Percentiles rank a stretch among this genome's conserved stretches.
Conservation (phyloP, 495 filamentous ascomycete species). For the Jackrogersella minutella region DNA sequence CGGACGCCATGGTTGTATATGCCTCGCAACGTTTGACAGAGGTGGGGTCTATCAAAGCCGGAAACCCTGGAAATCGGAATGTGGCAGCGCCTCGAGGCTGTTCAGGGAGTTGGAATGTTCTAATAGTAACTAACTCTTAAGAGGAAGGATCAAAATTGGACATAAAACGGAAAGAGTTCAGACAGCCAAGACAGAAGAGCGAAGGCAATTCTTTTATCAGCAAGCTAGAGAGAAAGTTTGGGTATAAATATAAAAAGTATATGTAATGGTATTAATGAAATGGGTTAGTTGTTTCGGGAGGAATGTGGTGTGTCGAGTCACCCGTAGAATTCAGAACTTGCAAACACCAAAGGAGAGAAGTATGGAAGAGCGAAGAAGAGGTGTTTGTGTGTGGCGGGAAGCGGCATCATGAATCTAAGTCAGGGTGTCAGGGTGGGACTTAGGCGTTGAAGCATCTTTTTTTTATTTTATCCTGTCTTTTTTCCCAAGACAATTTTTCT, state of each 20-base stretch:
- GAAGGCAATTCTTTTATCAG: constrained; percentile 2
- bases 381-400: constrained; percentile 37
- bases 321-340: constrained; percentile 1
- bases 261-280: neutral
- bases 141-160: constrained; percentile 10
- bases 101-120: neutral
- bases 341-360: constrained; percentile 19
- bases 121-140: constrained; percentile 6
- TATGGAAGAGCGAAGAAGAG: constrained; percentile 3
- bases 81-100: neutral
- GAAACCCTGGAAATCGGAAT: neutral
- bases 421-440: constrained; percentile 30
- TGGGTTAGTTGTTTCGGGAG: constrained; percentile 19
- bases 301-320: constrained; percentile 32
- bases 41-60: neutral
- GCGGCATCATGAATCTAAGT: constrained; percentile 30
- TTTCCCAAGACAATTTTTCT: constrained; percentile 6
- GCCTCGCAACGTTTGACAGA: constrained; percentile 1
- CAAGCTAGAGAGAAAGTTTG: neutral
- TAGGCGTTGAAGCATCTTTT: constrained; percentile 29
- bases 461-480: too few species aligned
- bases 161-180: constrained; percentile 10
- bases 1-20: constrained; percentile 30
- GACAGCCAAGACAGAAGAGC: neutral
- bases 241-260: constrained; percentile 2